These are phyloP conservation scores for Gonium pectorale DNA, from an alignment of 139 green algal genomes.

Conservation along the genomic window DNA sequence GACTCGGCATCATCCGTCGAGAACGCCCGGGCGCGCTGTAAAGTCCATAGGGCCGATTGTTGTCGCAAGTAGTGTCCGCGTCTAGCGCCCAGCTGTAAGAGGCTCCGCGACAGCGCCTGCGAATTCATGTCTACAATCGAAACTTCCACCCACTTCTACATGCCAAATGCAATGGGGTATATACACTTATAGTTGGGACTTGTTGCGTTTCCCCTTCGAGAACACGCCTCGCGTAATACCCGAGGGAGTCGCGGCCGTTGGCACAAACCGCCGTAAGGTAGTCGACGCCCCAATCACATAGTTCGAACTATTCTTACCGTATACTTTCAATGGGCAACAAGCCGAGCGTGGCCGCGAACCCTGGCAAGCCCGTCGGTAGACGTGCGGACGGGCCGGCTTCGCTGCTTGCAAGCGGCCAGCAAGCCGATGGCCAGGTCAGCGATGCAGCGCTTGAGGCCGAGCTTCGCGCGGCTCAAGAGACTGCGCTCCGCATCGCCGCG, in stretches of 20 bases:
- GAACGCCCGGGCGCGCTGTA: neutral
- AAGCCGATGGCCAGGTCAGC: neutral
- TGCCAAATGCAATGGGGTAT: no score
- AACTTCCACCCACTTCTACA: no score
- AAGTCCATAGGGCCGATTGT: neutral
- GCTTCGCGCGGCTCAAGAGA: slow-evolving; percentile 10
- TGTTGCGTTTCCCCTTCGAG: no score
- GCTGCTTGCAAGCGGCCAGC: no score
- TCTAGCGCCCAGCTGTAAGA: neutral
- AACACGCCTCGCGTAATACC: no score
- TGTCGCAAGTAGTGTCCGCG: neutral
- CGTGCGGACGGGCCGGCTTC: no score
- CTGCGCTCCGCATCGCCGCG: neutral
- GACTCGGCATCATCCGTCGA: neutral
- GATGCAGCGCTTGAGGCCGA: neutral
- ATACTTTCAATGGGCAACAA: neutral
- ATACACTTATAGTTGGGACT: no score
- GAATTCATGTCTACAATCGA: no score
- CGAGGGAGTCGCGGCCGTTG: no score
- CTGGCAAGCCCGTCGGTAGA: neutral
- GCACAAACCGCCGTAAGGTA: no score
- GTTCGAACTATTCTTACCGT: no score
- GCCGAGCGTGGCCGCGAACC: neutral
- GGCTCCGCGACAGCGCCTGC: neutral
- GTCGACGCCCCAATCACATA: no score